phyloP scores from a whole-genome alignment of 306 rosid species.

The Prunus mira region DNA sequence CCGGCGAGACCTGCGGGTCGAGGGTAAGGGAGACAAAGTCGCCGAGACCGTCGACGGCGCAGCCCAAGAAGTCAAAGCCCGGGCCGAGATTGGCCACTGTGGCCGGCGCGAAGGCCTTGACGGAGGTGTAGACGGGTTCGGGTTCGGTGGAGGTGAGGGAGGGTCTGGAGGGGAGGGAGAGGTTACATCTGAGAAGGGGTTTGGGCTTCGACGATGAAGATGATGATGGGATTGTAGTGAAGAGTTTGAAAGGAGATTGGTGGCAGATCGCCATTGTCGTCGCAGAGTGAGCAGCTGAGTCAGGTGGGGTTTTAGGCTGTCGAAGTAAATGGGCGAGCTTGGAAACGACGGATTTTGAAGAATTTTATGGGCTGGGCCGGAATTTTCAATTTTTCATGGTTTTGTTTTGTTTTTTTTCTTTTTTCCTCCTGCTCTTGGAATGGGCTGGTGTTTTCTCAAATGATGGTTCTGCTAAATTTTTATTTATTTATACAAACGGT shows the following conservation, averaged over 20 bases:
- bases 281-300: background rate
- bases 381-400: no score
- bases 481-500: no score
- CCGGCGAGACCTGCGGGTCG: slow-evolving; percentile 65
- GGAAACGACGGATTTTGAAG: background rate
- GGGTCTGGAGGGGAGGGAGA: slow-evolving; percentile 41
- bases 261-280: slow-evolving; percentile 39
- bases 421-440: no score
- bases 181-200: slow-evolving; percentile 41
- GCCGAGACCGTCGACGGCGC: slow-evolving; percentile 78
- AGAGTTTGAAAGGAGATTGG: slow-evolving; percentile 34
- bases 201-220: slow-evolving; percentile 18
- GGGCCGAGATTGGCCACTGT: slow-evolving; percentile 88
- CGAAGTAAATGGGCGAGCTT: background rate
- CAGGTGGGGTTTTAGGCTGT: background rate
- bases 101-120: slow-evolving; percentile 79
- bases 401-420: no score
- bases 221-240: slow-evolving; percentile 1
- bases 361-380: background rate
- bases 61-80: slow-evolving; percentile 87
- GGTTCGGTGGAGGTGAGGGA: slow-evolving; percentile 41
- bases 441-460: no score
- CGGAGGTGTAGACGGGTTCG: slow-evolving; percentile 47
- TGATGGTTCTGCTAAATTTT: no score
- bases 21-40: slow-evolving; percentile 65